Evolutionary conservation across 306 rosid genomes (phyloP).

Genomic region (Luffa aegyptiaca): DNA sequence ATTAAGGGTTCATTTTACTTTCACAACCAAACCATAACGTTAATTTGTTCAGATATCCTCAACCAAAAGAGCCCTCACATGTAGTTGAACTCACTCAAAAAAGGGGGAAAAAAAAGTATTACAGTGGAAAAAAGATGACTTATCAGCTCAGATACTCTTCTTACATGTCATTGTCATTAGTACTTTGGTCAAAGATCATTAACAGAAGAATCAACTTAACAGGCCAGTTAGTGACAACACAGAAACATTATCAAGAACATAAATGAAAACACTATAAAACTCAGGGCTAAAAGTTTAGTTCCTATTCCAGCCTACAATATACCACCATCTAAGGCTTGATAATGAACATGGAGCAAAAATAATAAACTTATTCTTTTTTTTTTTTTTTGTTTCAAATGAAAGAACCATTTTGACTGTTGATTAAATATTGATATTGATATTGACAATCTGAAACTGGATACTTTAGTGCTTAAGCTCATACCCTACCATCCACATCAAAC

Average conservation of each 20-base stretch:
- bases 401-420: not conserved
- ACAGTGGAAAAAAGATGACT: too few relatives aligned
- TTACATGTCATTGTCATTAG: too few relatives aligned
- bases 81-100: too few relatives aligned
- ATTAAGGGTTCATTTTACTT: too few relatives aligned
- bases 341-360: not conserved
- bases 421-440: not conserved
- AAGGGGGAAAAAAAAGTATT: too few relatives aligned
- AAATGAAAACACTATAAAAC: not conserved
- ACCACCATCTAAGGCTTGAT: not conserved
- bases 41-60: too few relatives aligned
- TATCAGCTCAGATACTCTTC: too few relatives aligned
- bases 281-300: not conserved
- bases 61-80: too few relatives aligned
- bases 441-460: not conserved
- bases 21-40: too few relatives aligned
- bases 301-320: not conserved
- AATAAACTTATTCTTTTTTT: not conserved
- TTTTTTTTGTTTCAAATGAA: not conserved
- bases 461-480: not conserved
- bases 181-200: not conserved
- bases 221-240: not conserved
- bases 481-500: slow-evolving; percentile 74
- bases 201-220: not conserved
- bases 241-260: not conserved